Base-by-base conservation (phyloP, 306 rosid genomes). In the Trifolium dubium region DNA sequence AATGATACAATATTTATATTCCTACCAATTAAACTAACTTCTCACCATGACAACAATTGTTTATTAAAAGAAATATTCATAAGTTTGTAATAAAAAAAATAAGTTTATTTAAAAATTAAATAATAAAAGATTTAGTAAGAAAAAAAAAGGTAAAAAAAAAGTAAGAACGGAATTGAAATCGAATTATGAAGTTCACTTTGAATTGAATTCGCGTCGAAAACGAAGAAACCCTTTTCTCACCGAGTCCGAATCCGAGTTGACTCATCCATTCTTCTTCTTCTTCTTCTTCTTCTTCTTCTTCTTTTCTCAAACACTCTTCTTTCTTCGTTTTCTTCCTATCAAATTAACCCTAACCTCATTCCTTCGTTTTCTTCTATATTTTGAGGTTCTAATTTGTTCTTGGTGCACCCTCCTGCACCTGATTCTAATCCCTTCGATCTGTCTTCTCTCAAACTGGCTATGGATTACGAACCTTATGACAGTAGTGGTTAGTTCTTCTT, bases 391-490 rank as follows among this genome's bases (percentile, higher is more conserved):
- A 67, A 67, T 30, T 56, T 67, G 19, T 53, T 64, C 60, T 67
- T 18, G 49, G 37, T 66, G 67, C 51, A 68, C 69, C 66, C 19
- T 1, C 51, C 82, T 58, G 14, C 77, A 73, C 66, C 58, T 41
- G 23, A 60, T 74, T 64, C 64, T 3, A 13, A 15, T 60, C 44
- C 9, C 29, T 43, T 72, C 23, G 67, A 73, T 78, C 76, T 59
- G 60, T 12, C 50, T 7, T 47, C 72, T 37, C 72, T 35, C 84
- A 80, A 88, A 63, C 92, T 90, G 91, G 87, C 93, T 80, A 93
- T 93, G 98, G 97, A 91, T 83, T 88, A 86, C 93, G 96, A 89
- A 78, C 98, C 97, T 63, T 89, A 83, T 75, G 98, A 93, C 78
- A 93, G 98, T 85, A 93, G 98, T 73, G 98, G 98, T 93, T 58